Base-by-base conservation (phyloP, 208 protist species). In the Tritrichomonas foetus region DNA sequence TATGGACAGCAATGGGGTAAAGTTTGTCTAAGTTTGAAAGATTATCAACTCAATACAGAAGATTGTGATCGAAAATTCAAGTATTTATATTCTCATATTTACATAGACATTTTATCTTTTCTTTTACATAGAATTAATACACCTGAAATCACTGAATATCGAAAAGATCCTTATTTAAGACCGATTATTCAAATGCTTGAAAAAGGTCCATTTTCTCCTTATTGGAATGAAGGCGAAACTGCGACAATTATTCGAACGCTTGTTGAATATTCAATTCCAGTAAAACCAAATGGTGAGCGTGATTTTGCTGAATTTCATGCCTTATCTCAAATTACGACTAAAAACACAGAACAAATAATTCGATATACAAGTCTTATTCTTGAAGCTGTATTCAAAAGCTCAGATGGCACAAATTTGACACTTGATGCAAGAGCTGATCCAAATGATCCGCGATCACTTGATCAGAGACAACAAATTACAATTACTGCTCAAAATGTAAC, bases 261-360 rank as follows among this genome's bases (percentile, higher is more conserved):
- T 11, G 27, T 41, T 20, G 78, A 89, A 44, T 89, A 39, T 36
- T 39, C 14, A 27, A 57, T 89, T 57, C 78, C 78, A 39, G n/a
- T 44, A 22, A 57, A n/a, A 11, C 8, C 27, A 61, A 33, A 22
- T 50, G 8, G 27, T 14, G 22, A 89, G 5, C 41, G 47, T n/a
- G 78, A 89, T 36, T 89, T 41, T 41, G 41, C 33, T 8, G 78
- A 89, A 57, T 89, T 89, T 36, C 78, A 89, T 20, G 78, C 78
- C 8, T 20, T 89, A 1, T 39, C 78, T 22, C 20, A 39, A 2
- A 89, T 89, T 20, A 89, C 78, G n/a, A 61, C 78, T 3, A 89
- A 89, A 50, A n/a, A 13, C 1, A 89, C 78, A 57, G 0, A 13
- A 39, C 27, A 33, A 57, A 50, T 89, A 39, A 39, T 25, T 33